A percentile compares a stretch with the other conserved stretches of the same genome.
phyloP scores from a whole-genome alignment of 164 flowering plant species.

The Akebia trifoliata region DNA sequence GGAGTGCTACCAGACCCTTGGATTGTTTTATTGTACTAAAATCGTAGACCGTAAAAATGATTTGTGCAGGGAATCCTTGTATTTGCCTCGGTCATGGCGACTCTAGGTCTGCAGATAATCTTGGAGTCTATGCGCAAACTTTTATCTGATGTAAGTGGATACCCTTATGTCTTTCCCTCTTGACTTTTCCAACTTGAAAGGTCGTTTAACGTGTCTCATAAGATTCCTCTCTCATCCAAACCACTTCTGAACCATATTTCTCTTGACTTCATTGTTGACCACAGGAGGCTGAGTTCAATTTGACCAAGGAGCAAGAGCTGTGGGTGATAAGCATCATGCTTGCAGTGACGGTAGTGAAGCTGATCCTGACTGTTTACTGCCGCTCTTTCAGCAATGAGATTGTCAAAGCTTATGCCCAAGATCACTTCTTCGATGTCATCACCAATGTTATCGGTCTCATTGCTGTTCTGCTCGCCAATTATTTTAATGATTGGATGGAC shows the following conservation, averaged over 20 bases:
- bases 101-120: conserved; percentile 84
- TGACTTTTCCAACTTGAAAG: no score
- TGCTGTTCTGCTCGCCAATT: conserved; percentile 78
- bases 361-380: conserved; percentile 58
- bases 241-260: no score
- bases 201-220: background rate
- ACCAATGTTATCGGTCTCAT: conserved; percentile 80
- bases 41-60: no score
- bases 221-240: background rate
- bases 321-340: conserved; percentile 86
- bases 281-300: conserved; percentile 51
- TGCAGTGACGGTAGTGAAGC: conserved; percentile 68
- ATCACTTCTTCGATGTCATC: conserved; percentile 90
- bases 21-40: no score
- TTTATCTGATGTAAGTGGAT: conserved; percentile 50
- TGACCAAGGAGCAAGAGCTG: conserved; percentile 61
- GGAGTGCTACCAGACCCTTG: no score
- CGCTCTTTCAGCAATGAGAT: conserved; percentile 82
- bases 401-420: conserved; percentile 92
- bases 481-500: conserved; percentile 67
- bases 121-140: conserved; percentile 68
- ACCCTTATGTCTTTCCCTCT: background rate
- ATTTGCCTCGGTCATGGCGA: conserved; percentile 95
- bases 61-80: conserved; percentile 89
- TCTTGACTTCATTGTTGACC: no score